phyloP scores from a whole-genome alignment of 352 stramenopile species.

The Globisporangium canariense region DNA sequence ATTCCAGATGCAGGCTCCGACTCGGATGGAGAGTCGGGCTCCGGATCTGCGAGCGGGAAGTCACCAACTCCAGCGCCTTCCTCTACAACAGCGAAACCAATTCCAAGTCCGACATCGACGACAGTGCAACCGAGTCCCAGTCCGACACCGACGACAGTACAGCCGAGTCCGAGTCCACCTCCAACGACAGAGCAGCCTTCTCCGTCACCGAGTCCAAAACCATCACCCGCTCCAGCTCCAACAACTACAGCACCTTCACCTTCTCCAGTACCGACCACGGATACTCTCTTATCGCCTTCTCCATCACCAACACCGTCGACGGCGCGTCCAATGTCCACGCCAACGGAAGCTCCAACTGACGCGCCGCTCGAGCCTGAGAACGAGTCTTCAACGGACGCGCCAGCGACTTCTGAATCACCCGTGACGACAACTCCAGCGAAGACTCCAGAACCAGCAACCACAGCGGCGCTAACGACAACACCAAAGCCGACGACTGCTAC shows the following conservation, averaged over 20 bases:
- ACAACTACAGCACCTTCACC: conserved; percentile 6
- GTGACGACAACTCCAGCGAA: neutral
- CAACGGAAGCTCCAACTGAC: conserved; percentile 13
- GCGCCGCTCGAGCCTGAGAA: conserved; percentile 1
- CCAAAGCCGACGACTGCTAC: neutral
- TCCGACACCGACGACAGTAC: neutral
- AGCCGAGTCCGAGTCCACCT: neutral
- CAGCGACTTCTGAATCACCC: neutral
- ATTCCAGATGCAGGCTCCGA: conserved; percentile 18
- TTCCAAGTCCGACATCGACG: neutral
- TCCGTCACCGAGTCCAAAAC: neutral
- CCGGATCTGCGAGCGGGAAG: conserved; percentile 1
- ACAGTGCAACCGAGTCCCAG: neutral
- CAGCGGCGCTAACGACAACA: neutral
- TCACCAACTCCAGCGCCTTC: conserved; percentile 22
- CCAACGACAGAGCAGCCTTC: conserved; percentile 4
- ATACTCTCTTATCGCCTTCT: neutral
- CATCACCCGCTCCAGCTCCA: neutral
- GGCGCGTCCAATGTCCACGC: neutral
- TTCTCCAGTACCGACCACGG: neutral
- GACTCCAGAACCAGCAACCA: neutral
- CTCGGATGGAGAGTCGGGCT: neutral
- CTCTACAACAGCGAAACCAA: neutral
- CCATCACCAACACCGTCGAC: neutral
- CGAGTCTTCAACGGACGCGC: neutral